phyloP scores from a whole-genome alignment of 202 grass and related monocot genomes.

The Dendrocalamus latiflorus region DNA sequence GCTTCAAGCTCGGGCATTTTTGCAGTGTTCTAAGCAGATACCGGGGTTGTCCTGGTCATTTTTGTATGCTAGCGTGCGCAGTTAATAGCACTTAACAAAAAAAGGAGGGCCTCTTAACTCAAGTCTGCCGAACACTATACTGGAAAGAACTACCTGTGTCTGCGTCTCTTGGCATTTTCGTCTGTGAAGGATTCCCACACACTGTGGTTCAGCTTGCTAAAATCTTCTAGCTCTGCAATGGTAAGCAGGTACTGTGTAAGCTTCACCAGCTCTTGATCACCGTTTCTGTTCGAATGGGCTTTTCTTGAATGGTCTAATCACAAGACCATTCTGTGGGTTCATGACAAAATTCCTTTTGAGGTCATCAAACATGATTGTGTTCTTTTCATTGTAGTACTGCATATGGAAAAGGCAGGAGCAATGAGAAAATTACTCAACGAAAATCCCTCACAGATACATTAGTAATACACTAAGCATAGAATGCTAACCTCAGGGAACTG shows the following conservation, averaged over 20 bases:
- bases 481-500: constrained; percentile 70
- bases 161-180: constrained; percentile 63
- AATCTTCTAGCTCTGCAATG: constrained; percentile 74
- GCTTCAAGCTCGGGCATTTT: not conserved
- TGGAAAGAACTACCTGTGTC: constrained; percentile 37
- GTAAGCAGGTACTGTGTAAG: constrained; percentile 83
- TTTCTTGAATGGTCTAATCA: constrained; percentile 70
- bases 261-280: constrained; percentile 67
- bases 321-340: constrained; percentile 95
- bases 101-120: not conserved
- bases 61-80: not conserved
- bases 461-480: not conserved
- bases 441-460: not conserved
- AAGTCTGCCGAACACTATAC: constrained; percentile 10
- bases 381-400: constrained; percentile 82
- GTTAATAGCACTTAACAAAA: constrained; percentile 6
- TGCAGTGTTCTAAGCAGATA: not conserved
- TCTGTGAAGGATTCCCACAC: constrained; percentile 72
- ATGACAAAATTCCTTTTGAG: constrained; percentile 88
- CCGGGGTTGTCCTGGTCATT: constrained; percentile 3
- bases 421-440: not conserved
- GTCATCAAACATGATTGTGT: constrained; percentile 99
- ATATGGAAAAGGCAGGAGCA: constrained; percentile 7
- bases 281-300: constrained; percentile 60
- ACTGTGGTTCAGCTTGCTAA: constrained; percentile 70